Percentiles rank a stretch among this genome's conserved stretches.
phyloP scores from a whole-genome alignment of 2,329 filamentous ascomycete genomes.

The Eutypa lata region DNA sequence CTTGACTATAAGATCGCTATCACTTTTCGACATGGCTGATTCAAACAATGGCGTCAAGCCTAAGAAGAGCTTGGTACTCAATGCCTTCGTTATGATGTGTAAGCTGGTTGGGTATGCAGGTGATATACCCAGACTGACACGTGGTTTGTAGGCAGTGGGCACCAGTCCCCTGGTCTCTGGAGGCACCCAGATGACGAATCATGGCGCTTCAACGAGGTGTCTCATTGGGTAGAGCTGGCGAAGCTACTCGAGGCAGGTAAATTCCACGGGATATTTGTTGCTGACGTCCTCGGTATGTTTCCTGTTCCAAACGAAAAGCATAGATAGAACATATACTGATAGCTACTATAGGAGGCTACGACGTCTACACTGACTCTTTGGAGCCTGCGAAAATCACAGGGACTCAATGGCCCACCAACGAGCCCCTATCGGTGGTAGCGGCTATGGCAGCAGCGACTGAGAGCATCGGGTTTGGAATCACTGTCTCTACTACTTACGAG shows the following conservation, averaged over 20 bases:
- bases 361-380: conserved; percentile 62
- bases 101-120: conserved; percentile 7
- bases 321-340: neutral
- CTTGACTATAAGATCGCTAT: neutral
- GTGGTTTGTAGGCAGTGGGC: conserved; percentile 33
- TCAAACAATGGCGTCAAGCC: conserved; percentile 18
- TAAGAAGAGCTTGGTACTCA: conserved; percentile 46
- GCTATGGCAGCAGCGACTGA: conserved; percentile 69
- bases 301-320: neutral
- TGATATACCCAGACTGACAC: conserved; percentile 4
- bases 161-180: conserved; percentile 38
- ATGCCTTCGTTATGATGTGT: conserved; percentile 50
- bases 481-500: conserved; percentile 68
- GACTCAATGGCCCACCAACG: conserved; percentile 69
- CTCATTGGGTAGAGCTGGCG: conserved; percentile 63
- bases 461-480: conserved; percentile 67
- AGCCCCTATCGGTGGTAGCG: conserved; percentile 61
- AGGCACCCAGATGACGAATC: conserved; percentile 60
- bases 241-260: conserved; percentile 59
- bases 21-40: conserved; percentile 5
- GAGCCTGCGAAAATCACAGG: conserved; percentile 60
- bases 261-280: conserved; percentile 64
- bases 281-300: conserved; percentile 53
- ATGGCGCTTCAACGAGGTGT: conserved; percentile 53
- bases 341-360: conserved; percentile 53